These are phyloP conservation scores for Ophiognomonia clavigignenti-juglandacearum DNA, from an alignment of 2,329 filamentous ascomycete genomes.

Conservation along the genomic window DNA sequence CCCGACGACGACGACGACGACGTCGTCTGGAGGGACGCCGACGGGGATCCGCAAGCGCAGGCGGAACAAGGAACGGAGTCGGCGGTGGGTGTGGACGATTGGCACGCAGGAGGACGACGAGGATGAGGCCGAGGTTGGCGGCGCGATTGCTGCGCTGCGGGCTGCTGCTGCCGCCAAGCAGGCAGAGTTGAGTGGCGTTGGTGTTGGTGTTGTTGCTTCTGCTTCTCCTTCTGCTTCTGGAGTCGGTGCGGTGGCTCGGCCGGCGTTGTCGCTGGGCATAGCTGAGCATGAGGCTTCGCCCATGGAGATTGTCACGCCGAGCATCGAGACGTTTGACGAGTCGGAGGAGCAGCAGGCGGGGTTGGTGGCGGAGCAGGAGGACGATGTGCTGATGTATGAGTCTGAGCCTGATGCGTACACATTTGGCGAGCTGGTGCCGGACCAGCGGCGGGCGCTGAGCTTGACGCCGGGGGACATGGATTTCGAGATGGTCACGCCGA, in stretches of 20 bases:
- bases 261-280: too few relatives aligned
- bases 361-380: conserved; percentile 20
- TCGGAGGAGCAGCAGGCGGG: too few relatives aligned
- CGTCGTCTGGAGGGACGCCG: too few relatives aligned
- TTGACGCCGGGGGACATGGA: conserved; percentile 27
- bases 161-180: conserved; percentile 18
- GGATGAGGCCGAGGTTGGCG: conserved; percentile 36
- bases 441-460: conserved; percentile 3
- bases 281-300: too few relatives aligned
- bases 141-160: conserved; percentile 36
- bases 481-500: conserved; percentile 36
- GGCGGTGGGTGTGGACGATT: conserved; percentile 64
- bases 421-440: conserved; percentile 28
- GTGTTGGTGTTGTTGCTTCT: too few relatives aligned
- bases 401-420: conserved; percentile 31
- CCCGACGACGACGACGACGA: too few relatives aligned
- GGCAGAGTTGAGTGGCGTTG: not conserved
- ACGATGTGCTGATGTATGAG: conserved; percentile 47
- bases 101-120: conserved; percentile 44
- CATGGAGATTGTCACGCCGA: conserved; percentile 34
- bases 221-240: too few relatives aligned
- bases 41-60: conserved; percentile 46
- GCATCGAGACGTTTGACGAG: conserved; percentile 33
- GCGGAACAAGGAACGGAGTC: conserved; percentile 59
- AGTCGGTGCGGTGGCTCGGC: too few relatives aligned